phyloP scores from a whole-genome alignment of 129 eudicot genomes.

The Lactuca sativa region DNA sequence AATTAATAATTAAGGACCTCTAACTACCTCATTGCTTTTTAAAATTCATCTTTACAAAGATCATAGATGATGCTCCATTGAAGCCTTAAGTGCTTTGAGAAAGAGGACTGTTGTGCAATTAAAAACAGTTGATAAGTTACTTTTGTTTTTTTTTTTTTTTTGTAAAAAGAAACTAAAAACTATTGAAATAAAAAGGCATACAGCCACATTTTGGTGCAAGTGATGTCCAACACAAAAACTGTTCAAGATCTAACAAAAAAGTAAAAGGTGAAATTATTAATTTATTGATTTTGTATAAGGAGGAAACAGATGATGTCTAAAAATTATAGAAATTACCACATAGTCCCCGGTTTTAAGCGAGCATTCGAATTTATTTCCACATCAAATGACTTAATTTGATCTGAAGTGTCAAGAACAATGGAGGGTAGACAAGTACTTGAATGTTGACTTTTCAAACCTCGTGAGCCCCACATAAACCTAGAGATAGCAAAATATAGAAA shows the following conservation, averaged over 20 bases:
- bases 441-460: constrained; percentile 34
- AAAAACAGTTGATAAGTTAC: too few relatives aligned
- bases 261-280: constrained; percentile 15
- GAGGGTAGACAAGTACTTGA: constrained; percentile 57
- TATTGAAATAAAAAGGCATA: constrained; percentile 32
- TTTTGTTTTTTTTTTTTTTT: too few relatives aligned
- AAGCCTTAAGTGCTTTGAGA: constrained; percentile 85
- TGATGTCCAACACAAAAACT: constrained; percentile 73
- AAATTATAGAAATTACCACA: constrained; percentile 56
- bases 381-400: too few relatives aligned
- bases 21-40: constrained; percentile 79
- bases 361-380: constrained; percentile 39
- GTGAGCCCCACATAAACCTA: constrained; percentile 57
- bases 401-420: constrained; percentile 38
- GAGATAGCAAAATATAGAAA: not conserved
- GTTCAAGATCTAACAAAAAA: constrained; percentile 64
- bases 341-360: constrained; percentile 75
- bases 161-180: not conserved
- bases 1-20: not conserved
- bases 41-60: constrained; percentile 59
- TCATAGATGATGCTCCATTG: constrained; percentile 62
- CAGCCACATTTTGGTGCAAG: constrained; percentile 61
- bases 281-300: not conserved
- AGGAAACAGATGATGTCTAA: not conserved
- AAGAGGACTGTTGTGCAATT: constrained; percentile 50